Percentiles rank a stretch among this genome's conserved stretches.
Evolutionary conservation across 1,284 basidiomycete species (phyloP).

Genomic region (Chiua sp.): DNA sequence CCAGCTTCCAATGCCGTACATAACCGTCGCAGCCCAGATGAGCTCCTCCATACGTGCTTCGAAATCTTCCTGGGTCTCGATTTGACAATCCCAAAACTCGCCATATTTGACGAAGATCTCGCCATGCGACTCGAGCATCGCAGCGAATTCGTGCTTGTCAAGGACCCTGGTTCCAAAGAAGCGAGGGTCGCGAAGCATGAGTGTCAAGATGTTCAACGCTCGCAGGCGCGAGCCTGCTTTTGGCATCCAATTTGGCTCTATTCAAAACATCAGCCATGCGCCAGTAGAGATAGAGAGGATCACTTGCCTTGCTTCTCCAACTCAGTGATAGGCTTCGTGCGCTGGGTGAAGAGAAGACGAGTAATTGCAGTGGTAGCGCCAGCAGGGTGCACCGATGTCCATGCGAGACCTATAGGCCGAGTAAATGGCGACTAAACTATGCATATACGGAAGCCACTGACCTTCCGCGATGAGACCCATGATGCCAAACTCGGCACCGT

Average conservation of each 20-base stretch:
- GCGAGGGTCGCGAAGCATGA: slow-evolving; percentile 44
- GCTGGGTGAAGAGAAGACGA: slow-evolving; percentile 34
- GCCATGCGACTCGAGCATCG: slow-evolving; percentile 37
- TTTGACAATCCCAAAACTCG: slow-evolving; percentile 36
- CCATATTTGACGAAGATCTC: slow-evolving; percentile 37
- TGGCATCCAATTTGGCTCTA: slow-evolving; percentile 26
- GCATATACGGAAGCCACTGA: slow-evolving; percentile 23
- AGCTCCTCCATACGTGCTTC: slow-evolving; percentile 39
- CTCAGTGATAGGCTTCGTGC: slow-evolving; percentile 35
- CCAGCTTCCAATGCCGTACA: slow-evolving; percentile 43
- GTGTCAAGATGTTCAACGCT: slow-evolving; percentile 44
- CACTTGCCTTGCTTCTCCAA: slow-evolving; percentile 23
- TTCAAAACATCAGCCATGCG: not conserved
- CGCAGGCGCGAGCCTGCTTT: slow-evolving; percentile 35
- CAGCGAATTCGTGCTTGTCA: slow-evolving; percentile 36
- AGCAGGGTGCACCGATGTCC: slow-evolving; percentile 46
- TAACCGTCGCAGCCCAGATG: slow-evolving; percentile 33
- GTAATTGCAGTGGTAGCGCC: slow-evolving; percentile 36
- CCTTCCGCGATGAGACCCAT: slow-evolving; percentile 70
- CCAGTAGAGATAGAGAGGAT: not conserved
- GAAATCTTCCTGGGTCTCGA: slow-evolving; percentile 32
- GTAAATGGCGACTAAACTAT: not conserved
- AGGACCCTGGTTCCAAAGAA: slow-evolving; percentile 33
- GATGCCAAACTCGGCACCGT: slow-evolving; percentile 67
- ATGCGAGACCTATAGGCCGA: slow-evolving; percentile 46